Conservation (phyloP, 192 early-diverging fungal species). For the Phycomyces nitens region DNA sequence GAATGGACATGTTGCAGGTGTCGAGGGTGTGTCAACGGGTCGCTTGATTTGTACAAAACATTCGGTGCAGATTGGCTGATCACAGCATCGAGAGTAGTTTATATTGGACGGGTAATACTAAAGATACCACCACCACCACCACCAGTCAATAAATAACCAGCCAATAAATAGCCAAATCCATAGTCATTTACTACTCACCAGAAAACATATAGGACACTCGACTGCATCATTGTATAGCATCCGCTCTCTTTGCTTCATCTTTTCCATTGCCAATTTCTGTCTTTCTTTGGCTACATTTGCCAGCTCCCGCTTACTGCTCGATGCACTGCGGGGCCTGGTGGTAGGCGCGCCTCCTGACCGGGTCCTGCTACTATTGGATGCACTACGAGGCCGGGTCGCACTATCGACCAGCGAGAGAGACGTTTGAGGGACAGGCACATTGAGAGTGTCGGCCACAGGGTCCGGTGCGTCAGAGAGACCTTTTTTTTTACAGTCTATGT, state of each 20-base stretch:
- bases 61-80: conserved; percentile 94
- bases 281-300: not conserved
- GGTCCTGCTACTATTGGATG: not conserved
- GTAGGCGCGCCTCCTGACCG: not conserved
- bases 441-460: conserved; percentile 10
- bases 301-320: conserved; percentile 18
- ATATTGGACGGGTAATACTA: conserved; percentile 87
- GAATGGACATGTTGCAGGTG: conserved; percentile 79
- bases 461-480: conserved; percentile 36
- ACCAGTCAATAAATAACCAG: no score
- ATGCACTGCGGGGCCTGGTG: conserved; percentile 22
- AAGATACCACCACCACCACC: no score
- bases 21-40: conserved; percentile 61
- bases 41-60: conserved; percentile 97
- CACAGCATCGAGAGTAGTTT: conserved; percentile 91
- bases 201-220: conserved; percentile 94
- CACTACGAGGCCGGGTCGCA: not conserved
- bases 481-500: conserved; percentile 14
- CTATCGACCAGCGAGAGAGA: conserved; percentile 11
- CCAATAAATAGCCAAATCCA: not conserved
- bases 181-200: conserved; percentile 48
- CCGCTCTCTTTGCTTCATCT: conserved; percentile 33
- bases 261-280: conserved; percentile 5
- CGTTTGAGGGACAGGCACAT: conserved; percentile 14
- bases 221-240: conserved; percentile 60